phyloP scores from a whole-genome alignment of 1,139 yeast species.

The Pichia sp. region DNA sequence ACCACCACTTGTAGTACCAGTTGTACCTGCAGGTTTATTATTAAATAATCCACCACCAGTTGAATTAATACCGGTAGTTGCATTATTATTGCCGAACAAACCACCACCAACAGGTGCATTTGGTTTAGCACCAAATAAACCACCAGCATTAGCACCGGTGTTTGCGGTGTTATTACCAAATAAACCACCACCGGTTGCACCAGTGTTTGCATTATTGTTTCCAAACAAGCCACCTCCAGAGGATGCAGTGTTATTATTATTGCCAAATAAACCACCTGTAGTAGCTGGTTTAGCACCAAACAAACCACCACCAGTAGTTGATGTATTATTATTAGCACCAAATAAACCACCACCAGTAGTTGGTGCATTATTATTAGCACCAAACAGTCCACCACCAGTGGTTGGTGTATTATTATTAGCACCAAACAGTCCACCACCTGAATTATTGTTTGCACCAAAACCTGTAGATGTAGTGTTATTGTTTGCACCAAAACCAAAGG shows the following conservation, averaged over 20 bases:
- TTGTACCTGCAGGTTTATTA: constrained; percentile 13
- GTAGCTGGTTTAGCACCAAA: constrained; percentile 18
- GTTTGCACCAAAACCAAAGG: constrained; percentile 38
- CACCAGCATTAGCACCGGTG: constrained; percentile 8
- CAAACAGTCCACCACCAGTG: constrained; percentile 15
- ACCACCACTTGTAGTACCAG: constrained; percentile 14
- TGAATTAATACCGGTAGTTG: neutral
- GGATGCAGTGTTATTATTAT: constrained; percentile 8
- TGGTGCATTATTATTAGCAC: constrained; percentile 1
- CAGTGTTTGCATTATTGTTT: constrained; percentile 8
- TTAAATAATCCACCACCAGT: constrained; percentile 31
- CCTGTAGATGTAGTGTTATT: constrained; percentile 8
- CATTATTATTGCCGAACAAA: constrained; percentile 27
- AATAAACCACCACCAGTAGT: constrained; percentile 10
- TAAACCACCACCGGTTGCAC: constrained; percentile 8
- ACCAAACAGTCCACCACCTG: constrained; percentile 34
- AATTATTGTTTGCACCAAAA: constrained; percentile 4
- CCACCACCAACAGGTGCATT: constrained; percentile 16
- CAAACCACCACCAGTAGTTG: constrained; percentile 15
- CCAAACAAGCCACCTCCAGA: constrained; percentile 30
- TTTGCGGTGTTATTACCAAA: constrained; percentile 26
- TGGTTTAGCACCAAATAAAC: constrained; percentile 16
- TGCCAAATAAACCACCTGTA: constrained; percentile 16
- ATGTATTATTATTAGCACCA: constrained; percentile 11
- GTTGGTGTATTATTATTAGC: constrained; percentile 5